Conservation (phyloP, 768 basidiomycete genomes). For the Amanita subjunquillea region DNA sequence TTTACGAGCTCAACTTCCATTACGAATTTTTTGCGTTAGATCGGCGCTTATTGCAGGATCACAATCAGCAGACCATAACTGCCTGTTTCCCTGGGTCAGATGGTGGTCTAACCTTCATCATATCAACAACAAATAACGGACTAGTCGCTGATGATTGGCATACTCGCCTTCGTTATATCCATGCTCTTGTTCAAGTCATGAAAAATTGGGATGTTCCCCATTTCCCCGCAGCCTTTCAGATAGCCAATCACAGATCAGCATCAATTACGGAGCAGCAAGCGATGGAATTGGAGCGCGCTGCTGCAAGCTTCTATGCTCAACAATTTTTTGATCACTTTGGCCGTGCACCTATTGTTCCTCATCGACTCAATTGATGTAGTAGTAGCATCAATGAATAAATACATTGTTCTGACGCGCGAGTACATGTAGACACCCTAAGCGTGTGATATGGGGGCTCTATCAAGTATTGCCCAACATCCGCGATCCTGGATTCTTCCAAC, state of each 20-base stretch:
- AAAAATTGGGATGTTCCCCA: too few species aligned
- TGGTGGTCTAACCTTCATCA: background rate
- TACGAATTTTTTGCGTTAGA: background rate
- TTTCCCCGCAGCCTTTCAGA: too few species aligned
- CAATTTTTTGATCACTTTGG: background rate
- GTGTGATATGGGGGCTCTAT: too few species aligned
- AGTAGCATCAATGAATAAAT: background rate
- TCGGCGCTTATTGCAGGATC: background rate
- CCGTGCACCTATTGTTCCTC: background rate
- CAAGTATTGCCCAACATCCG: conserved; percentile 15
- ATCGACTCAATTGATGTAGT: background rate
- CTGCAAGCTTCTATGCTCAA: too few species aligned
- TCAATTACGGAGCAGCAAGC: too few species aligned
- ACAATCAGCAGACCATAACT: background rate
- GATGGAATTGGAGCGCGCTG: too few species aligned
- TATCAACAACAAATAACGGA: too few species aligned
- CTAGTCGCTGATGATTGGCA: too few species aligned
- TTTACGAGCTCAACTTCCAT: background rate
- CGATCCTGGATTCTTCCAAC: conserved; percentile 14
- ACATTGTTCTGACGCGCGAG: background rate
- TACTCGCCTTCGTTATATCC: too few species aligned
- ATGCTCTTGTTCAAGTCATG: too few species aligned
- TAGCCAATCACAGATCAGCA: too few species aligned
- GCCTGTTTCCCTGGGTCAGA: too few species aligned
- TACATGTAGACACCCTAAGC: background rate